A percentile compares a stretch with the other conserved stretches of the same genome.
Evolutionary conservation across 495 filamentous ascomycete genomes (phyloP).

Genomic region (Aspergillus diversus): DNA sequence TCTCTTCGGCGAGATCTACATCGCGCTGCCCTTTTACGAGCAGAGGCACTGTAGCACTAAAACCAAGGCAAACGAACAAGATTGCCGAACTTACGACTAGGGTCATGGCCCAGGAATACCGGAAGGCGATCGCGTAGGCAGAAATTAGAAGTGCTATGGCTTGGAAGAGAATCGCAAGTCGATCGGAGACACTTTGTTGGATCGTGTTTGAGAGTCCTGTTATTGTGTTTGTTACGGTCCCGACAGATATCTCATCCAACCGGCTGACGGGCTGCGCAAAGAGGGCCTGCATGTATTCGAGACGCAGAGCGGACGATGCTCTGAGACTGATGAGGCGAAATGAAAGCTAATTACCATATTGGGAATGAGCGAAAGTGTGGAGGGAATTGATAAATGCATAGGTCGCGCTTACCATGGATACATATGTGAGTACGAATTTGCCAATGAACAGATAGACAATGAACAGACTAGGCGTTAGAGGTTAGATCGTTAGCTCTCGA

Average conservation of each 20-base stretch:
- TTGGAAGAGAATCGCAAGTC: conserved; percentile 52
- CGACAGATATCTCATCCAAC: conserved; percentile 37
- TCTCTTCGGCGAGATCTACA: conserved; percentile 31
- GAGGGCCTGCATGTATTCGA: conserved; percentile 38
- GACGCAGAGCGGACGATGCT: conserved; percentile 33
- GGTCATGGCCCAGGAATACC: conserved; percentile 53
- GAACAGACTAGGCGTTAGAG: conserved; percentile 23
- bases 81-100: conserved; percentile 44
- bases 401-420: conserved; percentile 31
- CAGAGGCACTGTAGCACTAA: conserved; percentile 35
- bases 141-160: conserved; percentile 51
- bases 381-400: neutral
- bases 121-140: conserved; percentile 56
- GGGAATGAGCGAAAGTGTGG: neutral
- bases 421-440: conserved; percentile 37
- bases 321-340: conserved; percentile 54
- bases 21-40: conserved; percentile 43
- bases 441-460: conserved; percentile 46
- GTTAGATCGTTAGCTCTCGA: neutral
- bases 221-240: conserved; percentile 57
- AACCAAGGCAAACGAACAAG: conserved; percentile 42
- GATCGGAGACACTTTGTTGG: conserved; percentile 68
- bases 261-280: conserved; percentile 38
- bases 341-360: conserved; percentile 41
- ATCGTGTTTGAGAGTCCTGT: conserved; percentile 65